Conservation (phyloP, 805 yeast genomes). For the Pichia gijzeniarum region DNA sequence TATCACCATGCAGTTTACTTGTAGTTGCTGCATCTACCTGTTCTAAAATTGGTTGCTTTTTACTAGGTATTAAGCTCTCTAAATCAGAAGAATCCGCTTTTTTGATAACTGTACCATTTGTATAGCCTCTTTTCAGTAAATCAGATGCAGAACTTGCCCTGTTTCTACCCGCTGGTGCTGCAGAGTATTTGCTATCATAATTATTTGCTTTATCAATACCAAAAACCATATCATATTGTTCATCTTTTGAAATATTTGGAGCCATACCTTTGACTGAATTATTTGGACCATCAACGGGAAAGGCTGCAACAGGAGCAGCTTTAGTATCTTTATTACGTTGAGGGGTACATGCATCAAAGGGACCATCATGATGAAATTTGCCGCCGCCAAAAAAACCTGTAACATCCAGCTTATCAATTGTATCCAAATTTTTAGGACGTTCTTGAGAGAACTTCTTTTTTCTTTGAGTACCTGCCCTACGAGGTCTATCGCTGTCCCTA, state of each 20-base stretch:
- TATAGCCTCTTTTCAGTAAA: constrained; percentile 16
- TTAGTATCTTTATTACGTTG: constrained; percentile 73
- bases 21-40: constrained; percentile 61
- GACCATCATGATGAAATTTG: constrained; percentile 98
- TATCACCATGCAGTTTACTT: constrained; percentile 70
- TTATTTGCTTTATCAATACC: constrained; percentile 52
- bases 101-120: constrained; percentile 28
- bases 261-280: constrained; percentile 69
- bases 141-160: constrained; percentile 2
- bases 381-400: constrained; percentile 90
- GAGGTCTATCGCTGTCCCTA: constrained; percentile 18
- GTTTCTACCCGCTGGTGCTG: constrained; percentile 16
- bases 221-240: constrained; percentile 68
- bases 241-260: constrained; percentile 46
- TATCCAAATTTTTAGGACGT: constrained; percentile 74
- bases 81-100: constrained; percentile 23
- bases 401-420: constrained; percentile 92
- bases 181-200: constrained; percentile 35
- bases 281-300: constrained; percentile 94
- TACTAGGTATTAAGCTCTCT: constrained; percentile 28
- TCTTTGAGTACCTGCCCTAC: constrained; percentile 25
- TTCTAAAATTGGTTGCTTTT: constrained; percentile 45
- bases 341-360: constrained; percentile 97
- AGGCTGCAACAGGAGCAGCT: constrained; percentile 90
- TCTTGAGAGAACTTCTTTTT: constrained; percentile 37